phyloP scores from a whole-genome alignment of 2,329 filamentous ascomycete genomes.

The Penicillium thymicola region DNA sequence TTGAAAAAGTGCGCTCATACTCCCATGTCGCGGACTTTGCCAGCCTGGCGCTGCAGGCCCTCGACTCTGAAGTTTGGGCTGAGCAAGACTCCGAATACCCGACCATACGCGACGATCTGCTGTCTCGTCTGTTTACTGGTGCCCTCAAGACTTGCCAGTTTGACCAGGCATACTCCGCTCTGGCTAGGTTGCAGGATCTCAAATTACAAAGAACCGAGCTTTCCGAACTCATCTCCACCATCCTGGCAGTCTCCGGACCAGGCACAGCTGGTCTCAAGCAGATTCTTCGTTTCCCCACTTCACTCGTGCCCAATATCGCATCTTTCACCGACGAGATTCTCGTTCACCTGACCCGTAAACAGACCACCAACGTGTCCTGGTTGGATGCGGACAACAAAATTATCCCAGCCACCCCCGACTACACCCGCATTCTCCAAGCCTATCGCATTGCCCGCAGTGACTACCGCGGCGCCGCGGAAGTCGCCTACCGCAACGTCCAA shows the following conservation, averaged over 20 bases:
- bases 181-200: constrained; percentile 68
- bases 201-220: constrained; percentile 71
- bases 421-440: constrained; percentile 85
- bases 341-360: constrained; percentile 65
- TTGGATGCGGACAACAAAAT: constrained; percentile 37
- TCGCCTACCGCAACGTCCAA: constrained; percentile 56
- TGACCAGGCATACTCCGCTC: constrained; percentile 74
- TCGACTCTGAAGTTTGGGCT: constrained; percentile 33
- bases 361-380: constrained; percentile 57
- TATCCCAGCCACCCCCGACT: constrained; percentile 56
- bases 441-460: constrained; percentile 82
- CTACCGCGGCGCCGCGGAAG: constrained; percentile 71
- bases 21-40: constrained; percentile 83
- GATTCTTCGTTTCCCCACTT: constrained; percentile 72
- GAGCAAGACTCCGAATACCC: constrained; percentile 37
- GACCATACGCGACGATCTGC: constrained; percentile 63
- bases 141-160: constrained; percentile 76
- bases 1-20: constrained; percentile 72
- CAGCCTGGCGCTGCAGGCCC: constrained; percentile 67
- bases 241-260: constrained; percentile 41
- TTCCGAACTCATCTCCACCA: constrained; percentile 57
- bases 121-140: constrained; percentile 79
- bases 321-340: constrained; percentile 77
- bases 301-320: constrained; percentile 61
- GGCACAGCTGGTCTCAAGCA: constrained; percentile 48